Evolutionary conservation across 176 grass and related monocot species (phyloP).

Genomic region (Olyra latifolia): DNA sequence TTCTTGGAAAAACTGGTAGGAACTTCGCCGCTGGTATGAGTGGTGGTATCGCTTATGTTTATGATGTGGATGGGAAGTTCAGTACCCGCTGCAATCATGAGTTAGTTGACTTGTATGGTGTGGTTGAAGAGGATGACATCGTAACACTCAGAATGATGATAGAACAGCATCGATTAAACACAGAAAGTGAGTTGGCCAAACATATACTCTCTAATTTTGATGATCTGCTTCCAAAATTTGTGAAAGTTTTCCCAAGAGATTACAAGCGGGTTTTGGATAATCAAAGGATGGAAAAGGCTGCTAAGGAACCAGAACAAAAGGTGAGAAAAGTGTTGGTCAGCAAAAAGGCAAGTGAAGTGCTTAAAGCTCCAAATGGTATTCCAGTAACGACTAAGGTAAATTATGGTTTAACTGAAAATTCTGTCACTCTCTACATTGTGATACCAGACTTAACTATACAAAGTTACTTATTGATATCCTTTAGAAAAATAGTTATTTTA

Average conservation of each 20-base stretch:
- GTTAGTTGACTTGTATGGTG: conserved; percentile 53
- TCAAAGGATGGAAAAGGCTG: conserved; percentile 36
- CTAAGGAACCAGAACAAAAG: conserved; percentile 11
- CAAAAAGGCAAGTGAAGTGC: conserved; percentile 35
- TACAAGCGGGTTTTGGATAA: conserved; percentile 58
- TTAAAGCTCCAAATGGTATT: conserved; percentile 38
- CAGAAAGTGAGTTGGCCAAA: conserved; percentile 49
- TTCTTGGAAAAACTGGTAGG: conserved; percentile 68
- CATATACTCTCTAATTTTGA: conserved; percentile 53
- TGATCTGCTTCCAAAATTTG: conserved; percentile 49
- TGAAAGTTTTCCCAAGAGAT: conserved; percentile 71
- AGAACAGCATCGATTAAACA: conserved; percentile 59
- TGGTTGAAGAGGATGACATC: conserved; percentile 63
- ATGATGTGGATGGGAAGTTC: conserved; percentile 61
- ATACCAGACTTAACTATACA: neutral
- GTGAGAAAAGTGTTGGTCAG: conserved; percentile 32
- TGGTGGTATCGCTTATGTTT: conserved; percentile 65
- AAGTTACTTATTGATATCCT: neutral
- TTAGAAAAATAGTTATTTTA: neutral
- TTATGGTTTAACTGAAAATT: conserved; percentile 6
- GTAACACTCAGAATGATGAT: conserved; percentile 55
- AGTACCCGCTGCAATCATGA: conserved; percentile 51
- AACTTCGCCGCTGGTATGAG: conserved; percentile 81
- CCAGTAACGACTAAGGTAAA: conserved; percentile 43
- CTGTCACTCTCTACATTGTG: neutral